Conservation (phyloP, 164 flowering plant species). For the Umbilicus rupestris region DNA sequence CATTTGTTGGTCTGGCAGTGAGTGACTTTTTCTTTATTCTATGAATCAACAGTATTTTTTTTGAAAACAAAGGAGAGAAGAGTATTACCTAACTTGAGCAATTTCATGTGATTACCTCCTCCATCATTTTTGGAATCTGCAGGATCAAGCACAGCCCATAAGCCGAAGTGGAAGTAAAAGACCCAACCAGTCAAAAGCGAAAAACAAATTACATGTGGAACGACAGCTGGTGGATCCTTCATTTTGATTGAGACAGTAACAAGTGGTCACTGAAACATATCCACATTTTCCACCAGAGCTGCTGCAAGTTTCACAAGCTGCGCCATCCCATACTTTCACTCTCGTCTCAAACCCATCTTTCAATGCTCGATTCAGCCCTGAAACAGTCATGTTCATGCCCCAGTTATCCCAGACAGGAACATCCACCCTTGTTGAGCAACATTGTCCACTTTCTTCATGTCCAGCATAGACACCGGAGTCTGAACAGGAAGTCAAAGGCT, state of each 20-base stretch:
- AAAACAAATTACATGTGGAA: no score
- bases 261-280: not conserved
- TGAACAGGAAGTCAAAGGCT: constrained; percentile 4
- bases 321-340: not conserved
- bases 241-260: not conserved
- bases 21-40: no score
- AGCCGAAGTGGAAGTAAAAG: not conserved
- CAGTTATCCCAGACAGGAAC: not conserved
- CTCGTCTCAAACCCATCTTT: not conserved
- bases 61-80: no score
- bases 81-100: not conserved
- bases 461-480: not conserved
- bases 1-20: no score
- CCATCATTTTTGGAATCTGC: not conserved
- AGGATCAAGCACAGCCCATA: not conserved
- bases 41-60: no score
- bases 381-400: not conserved
- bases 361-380: not conserved
- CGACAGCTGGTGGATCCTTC: not conserved
- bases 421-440: not conserved
- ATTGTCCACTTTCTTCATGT: not conserved
- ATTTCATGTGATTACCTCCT: not conserved
- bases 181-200: not conserved
- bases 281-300: constrained; percentile 4
- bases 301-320: not conserved